Evolutionary conservation across 2,329 filamentous ascomycete genomes (phyloP).

Genomic region (Eutypa lata): DNA sequence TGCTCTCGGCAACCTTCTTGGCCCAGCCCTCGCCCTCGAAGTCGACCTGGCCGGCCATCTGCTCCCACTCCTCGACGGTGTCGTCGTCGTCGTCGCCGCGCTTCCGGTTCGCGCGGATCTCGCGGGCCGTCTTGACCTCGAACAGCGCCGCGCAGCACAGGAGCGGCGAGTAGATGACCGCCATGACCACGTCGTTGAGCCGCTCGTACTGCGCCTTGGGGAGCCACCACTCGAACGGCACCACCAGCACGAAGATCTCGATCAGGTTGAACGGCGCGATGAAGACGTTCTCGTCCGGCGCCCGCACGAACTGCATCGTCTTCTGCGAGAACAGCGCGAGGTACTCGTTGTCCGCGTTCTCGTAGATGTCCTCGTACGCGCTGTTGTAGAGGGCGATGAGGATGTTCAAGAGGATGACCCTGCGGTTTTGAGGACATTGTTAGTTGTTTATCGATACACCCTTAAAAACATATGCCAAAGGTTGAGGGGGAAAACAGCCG

Average conservation of each 20-base stretch:
- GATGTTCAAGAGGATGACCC: slow-evolving; percentile 81
- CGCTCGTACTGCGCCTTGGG: slow-evolving; percentile 67
- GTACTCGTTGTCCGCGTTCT: slow-evolving; percentile 92
- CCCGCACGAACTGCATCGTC: slow-evolving; percentile 94
- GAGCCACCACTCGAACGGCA: slow-evolving; percentile 97
- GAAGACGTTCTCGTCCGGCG: slow-evolving; percentile 97
- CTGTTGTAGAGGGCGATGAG: slow-evolving; percentile 97
- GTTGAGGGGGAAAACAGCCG: too few species aligned
- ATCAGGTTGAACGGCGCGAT: slow-evolving; percentile 94
- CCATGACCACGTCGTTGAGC: slow-evolving; percentile 89
- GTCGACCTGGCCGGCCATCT: slow-evolving; percentile 67
- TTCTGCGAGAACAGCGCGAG: slow-evolving; percentile 90
- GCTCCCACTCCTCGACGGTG: slow-evolving; percentile 88
- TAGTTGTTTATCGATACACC: too few species aligned
- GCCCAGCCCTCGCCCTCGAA: slow-evolving; percentile 84
- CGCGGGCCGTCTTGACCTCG: slow-evolving; percentile 63
- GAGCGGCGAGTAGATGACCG: slow-evolving; percentile 76
- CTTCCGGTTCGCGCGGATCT: slow-evolving; percentile 69
- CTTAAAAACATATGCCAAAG: too few species aligned
- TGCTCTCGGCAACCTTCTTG: slow-evolving; percentile 71
- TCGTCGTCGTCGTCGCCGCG: slow-evolving; percentile 89
- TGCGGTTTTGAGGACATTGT: slow-evolving; percentile 14
- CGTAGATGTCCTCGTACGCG: slow-evolving; percentile 91
- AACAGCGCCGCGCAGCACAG: slow-evolving; percentile 73
- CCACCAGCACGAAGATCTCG: slow-evolving; percentile 73